phyloP scores from a whole-genome alignment of 352 stramenopile species.

The Pythium pectinolyticum region DNA sequence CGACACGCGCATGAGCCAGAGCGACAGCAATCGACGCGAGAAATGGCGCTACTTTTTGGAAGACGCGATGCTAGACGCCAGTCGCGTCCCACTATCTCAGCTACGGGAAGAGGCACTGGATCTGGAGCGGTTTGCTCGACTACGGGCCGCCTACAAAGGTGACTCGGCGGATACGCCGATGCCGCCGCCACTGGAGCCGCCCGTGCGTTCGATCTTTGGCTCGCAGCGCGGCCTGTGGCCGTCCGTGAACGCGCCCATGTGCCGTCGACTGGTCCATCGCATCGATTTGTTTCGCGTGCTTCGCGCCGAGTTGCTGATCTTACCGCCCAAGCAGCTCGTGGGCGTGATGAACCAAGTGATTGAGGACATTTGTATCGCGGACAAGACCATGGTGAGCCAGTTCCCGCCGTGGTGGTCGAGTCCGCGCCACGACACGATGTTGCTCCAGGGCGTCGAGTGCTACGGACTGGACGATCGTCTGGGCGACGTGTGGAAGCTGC shows the following conservation, averaged over 20 bases:
- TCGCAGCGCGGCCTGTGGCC: constrained; percentile 62
- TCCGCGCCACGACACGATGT: constrained; percentile 72
- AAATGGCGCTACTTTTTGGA: constrained; percentile 84
- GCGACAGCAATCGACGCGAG: constrained; percentile 42
- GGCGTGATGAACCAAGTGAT: constrained; percentile 59
- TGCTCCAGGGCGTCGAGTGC: constrained; percentile 82
- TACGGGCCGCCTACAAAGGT: constrained; percentile 20
- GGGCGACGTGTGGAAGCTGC: constrained; percentile 63
- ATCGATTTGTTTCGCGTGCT: constrained; percentile 81
- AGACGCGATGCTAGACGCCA: constrained; percentile 48
- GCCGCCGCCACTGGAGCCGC: constrained; percentile 11
- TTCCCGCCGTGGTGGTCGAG: constrained; percentile 78
- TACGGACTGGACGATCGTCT: constrained; percentile 79
- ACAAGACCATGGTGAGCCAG: constrained; percentile 13
- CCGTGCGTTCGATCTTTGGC: constrained; percentile 61
- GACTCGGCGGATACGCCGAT: not conserved
- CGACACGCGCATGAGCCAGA: constrained; percentile 61
- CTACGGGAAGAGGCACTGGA: constrained; percentile 56
- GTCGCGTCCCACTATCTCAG: constrained; percentile 39
- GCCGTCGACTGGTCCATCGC: constrained; percentile 64
- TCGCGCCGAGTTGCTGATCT: constrained; percentile 64
- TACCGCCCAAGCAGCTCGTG: constrained; percentile 62
- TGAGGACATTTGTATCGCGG: constrained; percentile 22
- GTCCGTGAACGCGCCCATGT: constrained; percentile 52
- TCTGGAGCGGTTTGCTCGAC: constrained; percentile 61